Percentiles rank a stretch among this genome's conserved stretches.
These are phyloP conservation scores for Penicillium sp. DNA, from an alignment of 2,329 filamentous ascomycete genomes.

Conservation along the genomic window DNA sequence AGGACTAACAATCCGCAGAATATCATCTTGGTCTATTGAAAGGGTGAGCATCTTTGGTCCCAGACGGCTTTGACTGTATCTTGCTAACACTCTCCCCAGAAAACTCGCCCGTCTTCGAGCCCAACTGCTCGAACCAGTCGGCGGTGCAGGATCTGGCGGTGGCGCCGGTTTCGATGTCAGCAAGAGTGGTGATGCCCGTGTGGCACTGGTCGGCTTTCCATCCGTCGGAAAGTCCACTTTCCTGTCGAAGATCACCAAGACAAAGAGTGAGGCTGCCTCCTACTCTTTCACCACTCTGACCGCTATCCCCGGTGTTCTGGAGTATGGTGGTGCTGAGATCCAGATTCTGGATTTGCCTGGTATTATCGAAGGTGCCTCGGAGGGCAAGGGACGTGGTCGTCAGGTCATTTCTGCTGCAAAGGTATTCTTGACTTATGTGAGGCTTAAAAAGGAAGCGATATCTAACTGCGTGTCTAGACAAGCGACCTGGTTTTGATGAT, in stretches of 20 bases:
- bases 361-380: slow-evolving; percentile 94
- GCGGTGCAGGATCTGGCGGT: slow-evolving; percentile 72
- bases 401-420: slow-evolving; percentile 98
- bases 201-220: slow-evolving; percentile 96
- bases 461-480: slow-evolving; percentile 51
- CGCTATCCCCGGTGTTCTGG: slow-evolving; percentile 92
- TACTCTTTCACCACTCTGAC: slow-evolving; percentile 98
- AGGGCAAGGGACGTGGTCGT: slow-evolving; percentile 91
- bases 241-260: slow-evolving; percentile 98
- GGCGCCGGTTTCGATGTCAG: slow-evolving; percentile 87
- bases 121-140: slow-evolving; percentile 85
- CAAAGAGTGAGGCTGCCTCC: slow-evolving; percentile 89
- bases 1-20: slow-evolving; percentile 56
- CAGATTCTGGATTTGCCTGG: slow-evolving; percentile 96
- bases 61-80: not conserved
- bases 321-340: slow-evolving; percentile 97
- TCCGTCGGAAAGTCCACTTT: slow-evolving; percentile 99
- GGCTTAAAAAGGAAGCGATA: not conserved
- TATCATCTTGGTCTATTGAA: slow-evolving; percentile 97
- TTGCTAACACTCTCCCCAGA: slow-evolving; percentile 51
- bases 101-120: slow-evolving; percentile 94
- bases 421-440: slow-evolving; percentile 32
- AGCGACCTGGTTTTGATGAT: slow-evolving; percentile 97
- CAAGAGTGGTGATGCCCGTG: slow-evolving; percentile 93
- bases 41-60: slow-evolving; percentile 58